Base-by-base conservation (phyloP, 768 basidiomycete genomes). In the Lentinula raphanica region DNA sequence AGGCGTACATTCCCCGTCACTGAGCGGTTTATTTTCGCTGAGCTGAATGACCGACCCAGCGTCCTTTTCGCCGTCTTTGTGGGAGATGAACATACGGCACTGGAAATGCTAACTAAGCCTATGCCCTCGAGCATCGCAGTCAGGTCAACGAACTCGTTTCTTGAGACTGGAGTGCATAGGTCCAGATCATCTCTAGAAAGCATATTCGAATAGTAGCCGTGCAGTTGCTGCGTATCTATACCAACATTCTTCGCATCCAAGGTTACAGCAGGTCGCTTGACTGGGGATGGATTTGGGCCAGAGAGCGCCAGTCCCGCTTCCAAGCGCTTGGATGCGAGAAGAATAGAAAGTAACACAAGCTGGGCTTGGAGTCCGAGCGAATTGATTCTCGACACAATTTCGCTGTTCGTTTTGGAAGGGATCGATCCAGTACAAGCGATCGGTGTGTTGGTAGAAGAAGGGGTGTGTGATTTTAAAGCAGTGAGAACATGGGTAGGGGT, bases 131-230 rank as follows among this genome's bases (percentile, higher is more conserved):
- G 72, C 49, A 92, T 73, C 25, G 82, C 79, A 0, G 88, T 65
- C 3, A 93, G 75, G 62, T 94, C 91, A 0, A 77, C 74, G 62
- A 94, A 92, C 64, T 92, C 90, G 66, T 82, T 88, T 8, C 88
- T 78, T 9, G 86, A 88, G 1, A 87, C 88, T 3, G 87, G 76
- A 2, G 79, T 72, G 60, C 90, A 86, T 4, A 82, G 67, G 15
- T 78, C 79, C 15, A 71, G 74, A 21, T 82, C 82, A 11, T 78
- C 74, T 32, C 87, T 80, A 15, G 75, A 74, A 8, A 94, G 79
- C 48, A 89, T 71, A 2, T 75, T 66, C 36, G 72, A 67, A 63
- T 93, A 92, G 68, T 85, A 90, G 0, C 78, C 65, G 58, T 91
- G 82, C 19, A 94, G 72, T 19, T 83, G 82, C 9, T 77, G 74